Base-by-base conservation (phyloP, 176 grass and related monocot species). In the Triticum urartu region DNA sequence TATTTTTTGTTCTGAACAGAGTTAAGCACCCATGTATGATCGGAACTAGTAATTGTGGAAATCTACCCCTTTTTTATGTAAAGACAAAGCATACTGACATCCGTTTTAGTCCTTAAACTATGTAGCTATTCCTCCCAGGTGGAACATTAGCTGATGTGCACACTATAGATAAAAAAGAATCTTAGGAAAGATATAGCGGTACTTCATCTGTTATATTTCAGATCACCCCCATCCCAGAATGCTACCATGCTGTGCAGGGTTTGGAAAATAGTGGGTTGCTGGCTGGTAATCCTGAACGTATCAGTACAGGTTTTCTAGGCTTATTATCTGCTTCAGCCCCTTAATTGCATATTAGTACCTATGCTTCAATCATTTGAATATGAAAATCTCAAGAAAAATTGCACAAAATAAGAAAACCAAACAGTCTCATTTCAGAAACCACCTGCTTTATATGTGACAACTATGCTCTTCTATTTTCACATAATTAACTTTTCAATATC, bases 191-290 rank as follows among this genome's bases (percentile, higher is more conserved):
- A 72, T 42, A 43, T n/a, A 24, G 20, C 36, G 21, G 69, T 36
- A 72, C 69, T 42, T 72, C 38, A 72, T 39, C 69, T 42, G 69
- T 72, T 72, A 20, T 72, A 72, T 50, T 43, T 72, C 69, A 42
- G 69, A 24, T 22, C 69, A 38, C 11, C 40, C 21, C 69, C 69
- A 72, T 13, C 47, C 47, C 47, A 50, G 47, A 42, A 38, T 72
- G 69, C 38, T 72, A 72, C 66, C 66, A 36, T 69, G 32, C 66
- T 45, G 43, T 69, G 20, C 69, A 72, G 69, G 36, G 38, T 72
- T 72, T 72, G 69, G 21, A 24, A 72, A 42, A 42, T 20, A 4
- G 20, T 71, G 43, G 43, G 43, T 71, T 71, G 28, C 35, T 40
- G 68, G 10, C 9, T 38, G 21, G 66, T 69, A 69, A 36, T 36